Conservation (phyloP, 2,329 filamentous ascomycete species). For the Botryotinia calthae region DNA sequence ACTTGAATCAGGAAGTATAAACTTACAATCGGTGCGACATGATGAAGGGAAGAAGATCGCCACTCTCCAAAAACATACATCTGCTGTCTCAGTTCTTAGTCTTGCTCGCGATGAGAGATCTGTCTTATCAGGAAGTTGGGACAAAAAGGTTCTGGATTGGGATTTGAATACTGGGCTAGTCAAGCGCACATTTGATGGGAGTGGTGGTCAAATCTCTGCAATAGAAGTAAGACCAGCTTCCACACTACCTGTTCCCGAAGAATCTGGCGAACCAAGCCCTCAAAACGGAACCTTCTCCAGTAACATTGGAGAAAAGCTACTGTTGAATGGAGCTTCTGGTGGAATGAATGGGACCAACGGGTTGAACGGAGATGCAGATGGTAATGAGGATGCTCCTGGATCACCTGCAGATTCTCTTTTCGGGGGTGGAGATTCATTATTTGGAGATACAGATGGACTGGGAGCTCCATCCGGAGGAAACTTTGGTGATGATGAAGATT, state of each 20-base stretch:
- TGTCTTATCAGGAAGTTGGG: constrained; percentile 91
- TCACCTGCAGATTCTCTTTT: constrained; percentile 72
- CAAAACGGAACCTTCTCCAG: constrained; percentile 69
- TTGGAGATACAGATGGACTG: constrained; percentile 70
- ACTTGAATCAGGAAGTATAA: constrained; percentile 86
- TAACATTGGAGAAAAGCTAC: constrained; percentile 64
- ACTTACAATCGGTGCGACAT: constrained; percentile 88
- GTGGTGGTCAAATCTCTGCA: constrained; percentile 79
- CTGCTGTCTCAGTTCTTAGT: constrained; percentile 84
- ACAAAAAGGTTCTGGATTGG: constrained; percentile 93
- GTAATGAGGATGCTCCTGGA: constrained; percentile 57
- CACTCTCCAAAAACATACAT: constrained; percentile 78
- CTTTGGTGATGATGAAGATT: constrained; percentile 83
- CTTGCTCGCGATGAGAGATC: constrained; percentile 82
- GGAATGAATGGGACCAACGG: constrained; percentile 43
- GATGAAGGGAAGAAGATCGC: constrained; percentile 90
- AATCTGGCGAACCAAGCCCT: constrained; percentile 58
- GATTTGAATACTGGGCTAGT: constrained; percentile 83
- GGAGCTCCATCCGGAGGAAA: constrained; percentile 52
- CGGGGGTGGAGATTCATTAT: constrained; percentile 81
- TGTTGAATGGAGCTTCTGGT: constrained; percentile 51
- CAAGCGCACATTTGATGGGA: constrained; percentile 73
- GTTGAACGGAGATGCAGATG: constrained; percentile 39
- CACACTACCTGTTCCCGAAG: constrained; percentile 70
- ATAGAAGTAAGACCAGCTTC: constrained; percentile 81